Base-by-base conservation (phyloP, 164 flowering plant species). In the Stephania japonica region DNA sequence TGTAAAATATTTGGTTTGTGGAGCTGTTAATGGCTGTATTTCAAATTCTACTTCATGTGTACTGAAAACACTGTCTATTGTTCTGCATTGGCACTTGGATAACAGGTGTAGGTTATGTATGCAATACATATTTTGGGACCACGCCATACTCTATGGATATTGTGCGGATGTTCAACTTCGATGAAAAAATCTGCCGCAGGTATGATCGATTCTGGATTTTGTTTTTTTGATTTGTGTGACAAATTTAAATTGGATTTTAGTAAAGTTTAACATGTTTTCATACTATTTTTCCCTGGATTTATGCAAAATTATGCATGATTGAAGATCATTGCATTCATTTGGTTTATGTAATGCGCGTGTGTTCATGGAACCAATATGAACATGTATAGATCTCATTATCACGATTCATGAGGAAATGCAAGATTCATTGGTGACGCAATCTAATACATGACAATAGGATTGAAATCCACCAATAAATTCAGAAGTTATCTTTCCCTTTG, bases 101-200 rank as follows among this genome's bases (percentile, higher is more conserved):
- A 16, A 59, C 89, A 92, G 97, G 96, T 79, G 70, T 83, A 6
- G 96, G 94, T 73, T 76, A 77, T 72, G 82, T 88, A 9, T 90
- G 95, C 83, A 89, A 80, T 76, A 73, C 90, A n/a, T 87, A 84
- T 77, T 74, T 81, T 71, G 94, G 96, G 43, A 75, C 6, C 47
- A 75, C 75, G 21, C 95, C 89, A n/a, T 78, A 82, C 76, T 75
- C 92, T 14, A 84, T 90, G 85, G 97, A 88, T 67, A 88, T 92
- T 61, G 89, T 86, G 47, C 80, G 90, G 79, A 90, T 90, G 59
- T 92, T 92, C 85, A 92, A 92, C 78, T 88, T 92, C 76, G 81
- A 75, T 71, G 68, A 80, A 71, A 88, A 86, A 75, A 88, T 85
- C 70, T 86, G 90, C 80, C 84, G 85, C 82, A 88, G 98, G 98